Conservation (phyloP, 148 eudicot genomes). For the Camellia japonica region DNA sequence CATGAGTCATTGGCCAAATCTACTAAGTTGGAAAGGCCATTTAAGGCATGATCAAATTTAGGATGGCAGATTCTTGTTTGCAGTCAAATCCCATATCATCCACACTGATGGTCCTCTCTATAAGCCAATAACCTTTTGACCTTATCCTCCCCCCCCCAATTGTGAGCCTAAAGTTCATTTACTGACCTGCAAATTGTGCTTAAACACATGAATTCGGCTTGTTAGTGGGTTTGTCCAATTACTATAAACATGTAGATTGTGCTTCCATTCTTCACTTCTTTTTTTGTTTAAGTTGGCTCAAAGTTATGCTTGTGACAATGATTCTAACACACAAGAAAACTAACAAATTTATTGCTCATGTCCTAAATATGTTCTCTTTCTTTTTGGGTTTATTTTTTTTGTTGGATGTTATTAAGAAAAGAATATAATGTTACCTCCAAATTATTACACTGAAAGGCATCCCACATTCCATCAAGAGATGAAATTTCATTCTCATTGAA, state of each 20-base stretch:
- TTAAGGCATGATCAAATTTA: no score
- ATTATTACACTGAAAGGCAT: no score
- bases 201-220: neutral
- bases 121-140: neutral
- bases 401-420: no score
- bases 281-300: neutral
- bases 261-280: neutral
- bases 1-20: neutral
- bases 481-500: no score
- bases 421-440: no score
- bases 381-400: no score
- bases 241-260: neutral
- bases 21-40: neutral
- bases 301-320: neutral
- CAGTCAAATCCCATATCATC: neutral
- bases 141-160: neutral
- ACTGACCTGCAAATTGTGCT: neutral
- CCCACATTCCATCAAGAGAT: no score
- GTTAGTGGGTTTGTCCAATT: neutral
- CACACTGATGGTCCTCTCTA: neutral
- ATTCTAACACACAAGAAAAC: neutral
- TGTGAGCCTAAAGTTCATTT: neutral
- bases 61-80: no score
- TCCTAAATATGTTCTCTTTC: neutral
- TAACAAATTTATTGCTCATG: neutral